These are phyloP conservation scores for Boehmeria nivea DNA, from an alignment of 306 rosid genomes.

Conservation along the genomic window DNA sequence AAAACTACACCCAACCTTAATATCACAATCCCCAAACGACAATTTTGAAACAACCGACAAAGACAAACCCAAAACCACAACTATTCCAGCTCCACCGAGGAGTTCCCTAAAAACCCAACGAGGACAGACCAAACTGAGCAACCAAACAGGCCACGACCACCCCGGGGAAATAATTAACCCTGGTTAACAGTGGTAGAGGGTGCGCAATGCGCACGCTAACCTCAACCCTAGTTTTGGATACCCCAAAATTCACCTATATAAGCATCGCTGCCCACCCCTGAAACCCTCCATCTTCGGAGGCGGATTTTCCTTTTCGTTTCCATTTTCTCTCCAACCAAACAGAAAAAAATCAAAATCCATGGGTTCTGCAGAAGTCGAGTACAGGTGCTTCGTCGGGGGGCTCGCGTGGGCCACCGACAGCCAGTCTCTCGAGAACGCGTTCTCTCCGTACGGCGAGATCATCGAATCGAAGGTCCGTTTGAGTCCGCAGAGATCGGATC, in stretches of 20 bases:
- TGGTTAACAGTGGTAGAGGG: conserved; percentile 22
- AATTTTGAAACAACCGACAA: no score
- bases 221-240: conserved; percentile 35
- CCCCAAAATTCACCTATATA: not conserved
- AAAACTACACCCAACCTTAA: no score
- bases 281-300: conserved; percentile 1
- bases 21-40: no score
- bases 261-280: no score
- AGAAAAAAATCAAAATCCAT: conserved; percentile 9
- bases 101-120: not conserved
- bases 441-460: conserved; percentile 53
- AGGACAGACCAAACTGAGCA: not conserved
- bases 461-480: conserved; percentile 96
- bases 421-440: conserved; percentile 51
- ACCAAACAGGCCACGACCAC: conserved; percentile 23
- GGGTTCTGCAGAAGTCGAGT: conserved; percentile 71
- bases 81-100: no score
- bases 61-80: no score
- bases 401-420: conserved; percentile 93
- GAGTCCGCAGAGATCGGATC: conserved; percentile 60
- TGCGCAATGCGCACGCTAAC: not conserved
- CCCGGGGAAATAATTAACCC: conserved; percentile 28
- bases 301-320: not conserved
- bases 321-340: not conserved
- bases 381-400: conserved; percentile 90